These are phyloP conservation scores for Erodium maritimum DNA, from an alignment of 345 rosid species.

Conservation along the genomic window DNA sequence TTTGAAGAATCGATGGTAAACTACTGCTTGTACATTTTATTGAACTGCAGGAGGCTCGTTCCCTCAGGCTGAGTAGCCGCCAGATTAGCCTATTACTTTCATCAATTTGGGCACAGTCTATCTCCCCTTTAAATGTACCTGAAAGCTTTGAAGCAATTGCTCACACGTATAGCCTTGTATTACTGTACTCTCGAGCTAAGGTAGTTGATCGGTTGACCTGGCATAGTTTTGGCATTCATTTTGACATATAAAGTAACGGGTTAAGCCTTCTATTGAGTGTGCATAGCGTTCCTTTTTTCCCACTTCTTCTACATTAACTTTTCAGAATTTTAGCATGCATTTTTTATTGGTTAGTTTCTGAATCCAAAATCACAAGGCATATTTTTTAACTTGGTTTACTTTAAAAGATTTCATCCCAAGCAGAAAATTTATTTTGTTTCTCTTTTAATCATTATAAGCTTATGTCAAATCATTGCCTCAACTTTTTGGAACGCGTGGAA, in stretches of 20 bases:
- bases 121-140: constrained; percentile 80
- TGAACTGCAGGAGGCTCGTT: constrained; percentile 44
- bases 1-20: constrained; percentile 2
- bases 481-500: not conserved
- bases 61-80: constrained; percentile 74
- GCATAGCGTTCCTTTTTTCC: not conserved
- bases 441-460: too few relatives aligned
- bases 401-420: not conserved
- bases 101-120: constrained; percentile 87
- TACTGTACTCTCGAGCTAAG: constrained; percentile 87
- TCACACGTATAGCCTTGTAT: constrained; percentile 78
- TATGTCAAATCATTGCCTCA: not conserved
- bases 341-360: not conserved
- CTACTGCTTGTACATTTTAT: constrained; percentile 6
- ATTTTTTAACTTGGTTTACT: not conserved
- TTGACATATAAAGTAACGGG: not conserved
- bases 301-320: not conserved
- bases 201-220: constrained; percentile 24
- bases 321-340: not conserved
- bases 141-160: constrained; percentile 89
- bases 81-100: constrained; percentile 91
- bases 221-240: constrained; percentile 7
- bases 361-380: not conserved
- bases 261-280: not conserved
- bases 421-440: not conserved